Evolutionary conservation across 2,329 filamentous ascomycete genomes (phyloP), one percentile per base, ranked within the genome.

Genomic region (Westerdykella ornata): DNA sequence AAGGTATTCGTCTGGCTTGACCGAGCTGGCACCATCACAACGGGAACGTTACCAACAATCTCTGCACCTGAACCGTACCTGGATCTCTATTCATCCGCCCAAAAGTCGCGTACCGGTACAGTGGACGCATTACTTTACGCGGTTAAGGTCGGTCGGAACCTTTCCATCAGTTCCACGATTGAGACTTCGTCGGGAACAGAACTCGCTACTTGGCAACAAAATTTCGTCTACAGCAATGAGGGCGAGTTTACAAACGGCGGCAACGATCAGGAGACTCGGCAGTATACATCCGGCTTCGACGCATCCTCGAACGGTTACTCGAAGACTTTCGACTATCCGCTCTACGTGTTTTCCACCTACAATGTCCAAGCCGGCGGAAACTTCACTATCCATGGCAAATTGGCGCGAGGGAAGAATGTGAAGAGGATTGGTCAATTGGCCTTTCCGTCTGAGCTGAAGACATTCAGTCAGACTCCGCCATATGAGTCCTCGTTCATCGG

Each of bases 1-100:
- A 92, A 89, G 62, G 71, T 90, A 9, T 90, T 92, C 58, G 52
- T 88, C n/a, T 92, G 85, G 79, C 71, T 82, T 0, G 80, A 82
- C 51, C 48, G 66, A 2, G 57, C 61, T 5, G 67, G 61, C 7
- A 73, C 70, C 14, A 59, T 78, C 39, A 81, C 79, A 0, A 80
- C 73, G 1, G 77, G 75, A 11, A 60, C 53, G 1, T 35, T 57
- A 4, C 66, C 68, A 9, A 57, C 43, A 2, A 53, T 68, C 44
- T 32, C 52, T 42, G 30, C 65, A 43, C 65, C 72, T 1, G 44
- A 49, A 1, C 77, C 80, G 0, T 57, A 54, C 2, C 73, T 84
- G 42, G 45, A 59, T 1, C 59, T 82, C n/a, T 70, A 70, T 2
- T 78, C 78, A 34, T 48, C 56, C 3, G 53, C 75, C n/a, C 68